These are phyloP conservation scores for Lipomyces chichibuensis DNA, from an alignment of 805 yeast genomes.

Conservation along the genomic window DNA sequence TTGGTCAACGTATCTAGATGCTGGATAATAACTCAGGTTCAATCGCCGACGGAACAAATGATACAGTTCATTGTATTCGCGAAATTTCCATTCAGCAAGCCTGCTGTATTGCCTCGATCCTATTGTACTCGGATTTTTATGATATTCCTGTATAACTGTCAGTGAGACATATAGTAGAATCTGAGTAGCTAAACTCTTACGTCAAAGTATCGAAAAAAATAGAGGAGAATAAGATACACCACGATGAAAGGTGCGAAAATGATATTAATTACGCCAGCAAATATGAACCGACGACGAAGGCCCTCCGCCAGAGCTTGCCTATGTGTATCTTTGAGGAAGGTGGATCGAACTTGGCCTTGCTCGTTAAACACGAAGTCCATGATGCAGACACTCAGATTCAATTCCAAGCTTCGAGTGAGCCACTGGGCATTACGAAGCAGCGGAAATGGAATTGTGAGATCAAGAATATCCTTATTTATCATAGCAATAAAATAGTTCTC, in stretches of 20 bases:
- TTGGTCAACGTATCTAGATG: constrained; percentile 81
- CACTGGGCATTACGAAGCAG: constrained; percentile 47
- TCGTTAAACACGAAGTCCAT: constrained; percentile 83
- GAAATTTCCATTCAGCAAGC: constrained; percentile 88
- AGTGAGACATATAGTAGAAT: not conserved
- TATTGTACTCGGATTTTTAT: constrained; percentile 80
- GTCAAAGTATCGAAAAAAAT: constrained; percentile 88
- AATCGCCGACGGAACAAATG: constrained; percentile 83
- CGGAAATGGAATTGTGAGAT: constrained; percentile 63
- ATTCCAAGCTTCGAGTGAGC: constrained; percentile 85
- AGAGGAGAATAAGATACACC: constrained; percentile 75
- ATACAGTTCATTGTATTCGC: constrained; percentile 91
- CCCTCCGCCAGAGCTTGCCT: constrained; percentile 65
- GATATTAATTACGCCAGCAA: constrained; percentile 85
- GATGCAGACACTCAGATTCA: constrained; percentile 89
- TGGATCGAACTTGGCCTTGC: constrained; percentile 76
- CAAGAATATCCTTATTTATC: constrained; percentile 74
- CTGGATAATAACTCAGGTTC: constrained; percentile 74
- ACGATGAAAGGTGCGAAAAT: constrained; percentile 84
- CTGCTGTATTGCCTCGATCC: constrained; percentile 90
- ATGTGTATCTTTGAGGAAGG: constrained; percentile 70
- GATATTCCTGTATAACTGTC: constrained; percentile 58
- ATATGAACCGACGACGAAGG: constrained; percentile 73
- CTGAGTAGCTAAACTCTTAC: constrained; percentile 4
- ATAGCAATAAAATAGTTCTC: constrained; percentile 93